Base-by-base conservation (phyloP, 495 filamentous ascomycete genomes). In the Cladorrhinum samala region DNA sequence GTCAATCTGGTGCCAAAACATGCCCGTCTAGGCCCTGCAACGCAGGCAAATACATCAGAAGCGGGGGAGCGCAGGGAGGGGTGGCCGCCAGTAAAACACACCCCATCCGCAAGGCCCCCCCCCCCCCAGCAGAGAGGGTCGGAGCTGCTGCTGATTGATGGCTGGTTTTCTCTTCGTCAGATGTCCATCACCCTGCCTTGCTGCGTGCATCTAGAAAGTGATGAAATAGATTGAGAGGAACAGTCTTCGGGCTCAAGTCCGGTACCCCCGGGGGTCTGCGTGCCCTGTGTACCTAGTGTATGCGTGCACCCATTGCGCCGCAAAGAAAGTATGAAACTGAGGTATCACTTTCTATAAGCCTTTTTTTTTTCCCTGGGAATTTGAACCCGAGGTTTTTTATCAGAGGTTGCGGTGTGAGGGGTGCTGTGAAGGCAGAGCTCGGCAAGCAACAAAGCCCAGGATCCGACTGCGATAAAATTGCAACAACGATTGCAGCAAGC, bases 151-250 rank as follows among this genome's bases (percentile, higher is more conserved):
- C 5, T 33, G 6, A 33, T 33, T 33, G 27, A 33, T 33, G n/a
- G n/a, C n/a, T n/a, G n/a, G n/a, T n/a, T n/a, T n/a, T n/a, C n/a
- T 27, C 55, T 55, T 55, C 52, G 55, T 61, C 9, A 46, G 43
- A 46, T 24, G 27, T 5, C 27, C 27, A 33, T 33, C 27, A 33
- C n/a, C n/a, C n/a, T n/a, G n/a, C n/a, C n/a, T n/a, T n/a, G n/a
- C n/a, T n/a, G n/a, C n/a, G n/a, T n/a, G n/a, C n/a, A n/a, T n/a
- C n/a, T n/a, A n/a, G n/a, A n/a, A n/a, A n/a, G n/a, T n/a, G 16
- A 17, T 17, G 41, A 17, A 44, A 20, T 20, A 21, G 37, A 2
- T 40, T 17, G 37, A 13, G 18, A 40, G 20, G 1, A 20, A 20
- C 41, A 44, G 18, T 19, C 18, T 25, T 45, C 19, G 42, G 42